Conservation (phyloP, 768 basidiomycete species). For the Astraeus odoratus region DNA sequence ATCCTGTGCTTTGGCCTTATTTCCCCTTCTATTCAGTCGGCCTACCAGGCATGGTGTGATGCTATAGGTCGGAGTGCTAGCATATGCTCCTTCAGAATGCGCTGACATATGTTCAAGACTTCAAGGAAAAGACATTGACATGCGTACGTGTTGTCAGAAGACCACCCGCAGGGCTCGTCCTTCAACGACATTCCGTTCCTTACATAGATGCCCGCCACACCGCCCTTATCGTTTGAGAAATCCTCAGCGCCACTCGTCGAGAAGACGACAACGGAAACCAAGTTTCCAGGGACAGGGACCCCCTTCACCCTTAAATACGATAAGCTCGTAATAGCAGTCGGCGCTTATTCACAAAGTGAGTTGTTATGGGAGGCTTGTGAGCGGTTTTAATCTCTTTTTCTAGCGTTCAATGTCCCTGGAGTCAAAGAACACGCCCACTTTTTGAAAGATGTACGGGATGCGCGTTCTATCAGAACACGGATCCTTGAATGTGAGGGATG, state of each 20-base stretch:
- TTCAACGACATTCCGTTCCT: background rate
- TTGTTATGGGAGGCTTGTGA: background rate
- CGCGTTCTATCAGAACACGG: slow-evolving; percentile 60
- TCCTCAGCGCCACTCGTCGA: slow-evolving; percentile 10
- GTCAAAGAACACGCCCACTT: slow-evolving; percentile 81
- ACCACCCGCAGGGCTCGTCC: background rate
- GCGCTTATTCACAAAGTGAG: slow-evolving; percentile 80
- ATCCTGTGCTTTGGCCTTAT: background rate
- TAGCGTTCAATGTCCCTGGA: slow-evolving; percentile 66
- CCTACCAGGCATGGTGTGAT: slow-evolving; percentile 76
- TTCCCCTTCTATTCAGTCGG: slow-evolving; percentile 30
- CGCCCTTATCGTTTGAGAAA: slow-evolving; percentile 30
- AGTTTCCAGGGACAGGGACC: slow-evolving; percentile 19
- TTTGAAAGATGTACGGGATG: slow-evolving; percentile 73
- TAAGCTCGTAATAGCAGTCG: slow-evolving; percentile 79
- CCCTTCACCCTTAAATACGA: slow-evolving; percentile 65
- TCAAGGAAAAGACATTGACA: slow-evolving; percentile 48
- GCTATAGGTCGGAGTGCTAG: slow-evolving; percentile 41
- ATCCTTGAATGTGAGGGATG: slow-evolving; percentile 59
- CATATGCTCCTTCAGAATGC: background rate
- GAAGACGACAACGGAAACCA: slow-evolving; percentile 12
- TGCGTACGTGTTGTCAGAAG: slow-evolving; percentile 41
- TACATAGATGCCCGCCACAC: slow-evolving; percentile 58
- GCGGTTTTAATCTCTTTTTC: background rate
- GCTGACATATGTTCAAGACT: slow-evolving; percentile 36